Evolutionary conservation across 164 flowering plant species (phyloP), one percentile per base, ranked within the genome.

Genomic region (Sedum album): DNA sequence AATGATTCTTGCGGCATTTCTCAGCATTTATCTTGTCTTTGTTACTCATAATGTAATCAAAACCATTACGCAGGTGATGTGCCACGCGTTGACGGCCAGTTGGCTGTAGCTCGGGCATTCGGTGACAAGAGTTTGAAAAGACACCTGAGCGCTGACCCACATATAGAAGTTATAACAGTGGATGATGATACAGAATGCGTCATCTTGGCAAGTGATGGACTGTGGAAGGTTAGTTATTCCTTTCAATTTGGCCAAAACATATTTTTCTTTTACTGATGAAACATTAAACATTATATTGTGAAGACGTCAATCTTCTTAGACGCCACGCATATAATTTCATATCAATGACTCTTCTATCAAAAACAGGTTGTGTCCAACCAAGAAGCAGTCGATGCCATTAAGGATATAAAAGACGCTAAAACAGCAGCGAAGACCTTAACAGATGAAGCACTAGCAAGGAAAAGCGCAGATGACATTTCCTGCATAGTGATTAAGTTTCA

Each of bases 51-150:
- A 18, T n/a, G 20, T 35, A 0, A 6, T 23, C 21, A 4, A 21
- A 8, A 46, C 5, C 20, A 68, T 35, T 13, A 21, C 60, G 53
- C 78, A 94, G 97, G 99, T 31, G 96, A 94, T 72, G 96, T 91
- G 55, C 84, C 97, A 0, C 92, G 97, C 21, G 99, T 95, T 53
- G 97, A 95, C 75, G 97, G 97, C 31, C 93, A 83, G 74, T 66
- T 94, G 71, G 96, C 96, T 0, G 93, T 92, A 68, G 88, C 99
- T 46, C 82, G 99, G 75, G 97, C 97, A 20, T 95, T 95, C 79
- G 99, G 99, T n/a, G 97, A 95, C 72, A 86, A 79, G 77, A 85
- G 88, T 78, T 75, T 95, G 79, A 95, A 95, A 74, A 69, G 46
- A 31, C 99, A 95, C 71, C 81, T 92, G 10, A 92, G 94, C 73